Evolutionary conservation across 2,329 filamentous ascomycete genomes (phyloP).

Genomic region (Diaporthe capsici): DNA sequence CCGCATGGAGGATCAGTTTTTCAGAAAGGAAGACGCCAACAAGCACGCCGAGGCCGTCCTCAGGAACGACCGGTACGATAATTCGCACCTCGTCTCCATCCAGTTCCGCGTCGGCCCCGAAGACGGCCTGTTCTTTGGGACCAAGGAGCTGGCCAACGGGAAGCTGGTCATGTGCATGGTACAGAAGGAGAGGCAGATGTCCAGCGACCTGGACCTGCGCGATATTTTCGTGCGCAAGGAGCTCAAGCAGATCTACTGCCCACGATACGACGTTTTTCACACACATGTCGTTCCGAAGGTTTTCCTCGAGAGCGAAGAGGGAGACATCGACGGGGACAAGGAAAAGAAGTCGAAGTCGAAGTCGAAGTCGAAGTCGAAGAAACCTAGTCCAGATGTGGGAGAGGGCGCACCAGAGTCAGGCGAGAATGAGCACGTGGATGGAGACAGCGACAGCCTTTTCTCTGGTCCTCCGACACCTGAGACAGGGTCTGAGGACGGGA

Average conservation of each 20-base stretch:
- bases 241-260: conserved; percentile 30
- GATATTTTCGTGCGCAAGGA: conserved; percentile 33
- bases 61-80: background rate
- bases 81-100: conserved; percentile 16
- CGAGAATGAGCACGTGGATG: background rate
- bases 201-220: conserved; percentile 27
- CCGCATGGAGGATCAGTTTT: conserved; percentile 25
- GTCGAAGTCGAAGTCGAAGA: background rate
- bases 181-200: conserved; percentile 18
- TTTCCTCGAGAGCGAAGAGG: conserved; percentile 3
- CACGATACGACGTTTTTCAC: conserved; percentile 31
- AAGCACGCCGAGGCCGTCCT: conserved; percentile 35
- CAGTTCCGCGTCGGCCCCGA: conserved; percentile 14
- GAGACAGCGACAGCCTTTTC: conserved; percentile 7
- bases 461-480: background rate
- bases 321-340: background rate
- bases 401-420: background rate
- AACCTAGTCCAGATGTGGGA: background rate
- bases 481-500: background rate
- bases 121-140: conserved; percentile 22
- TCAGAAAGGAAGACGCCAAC: conserved; percentile 29
- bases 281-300: conserved; percentile 8
- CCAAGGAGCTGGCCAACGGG: conserved; percentile 25
- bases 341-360: conserved; percentile 6
- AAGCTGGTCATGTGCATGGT: conserved; percentile 27